phyloP scores from a whole-genome alignment of 805 yeast genomes.

The Candida parachauliodes region DNA sequence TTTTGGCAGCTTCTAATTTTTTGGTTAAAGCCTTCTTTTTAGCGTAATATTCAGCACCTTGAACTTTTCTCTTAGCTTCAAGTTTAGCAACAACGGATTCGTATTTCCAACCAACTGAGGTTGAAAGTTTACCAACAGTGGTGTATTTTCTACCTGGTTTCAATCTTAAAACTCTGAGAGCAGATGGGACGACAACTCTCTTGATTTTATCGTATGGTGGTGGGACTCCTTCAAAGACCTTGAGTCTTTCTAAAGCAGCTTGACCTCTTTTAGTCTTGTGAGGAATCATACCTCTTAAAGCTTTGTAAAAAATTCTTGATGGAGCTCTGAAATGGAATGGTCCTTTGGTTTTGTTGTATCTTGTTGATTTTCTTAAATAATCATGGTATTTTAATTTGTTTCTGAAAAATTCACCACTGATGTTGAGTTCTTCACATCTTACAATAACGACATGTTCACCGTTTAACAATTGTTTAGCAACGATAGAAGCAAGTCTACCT shows the following conservation, averaged over 20 bases:
- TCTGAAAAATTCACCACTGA: constrained; percentile 99
- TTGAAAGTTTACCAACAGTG: constrained; percentile 92
- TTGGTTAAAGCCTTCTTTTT: constrained; percentile 95
- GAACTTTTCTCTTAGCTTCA: constrained; percentile 99
- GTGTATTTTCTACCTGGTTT: constrained; percentile 99
- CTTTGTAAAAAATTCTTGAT: constrained; percentile 99
- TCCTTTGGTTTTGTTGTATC: constrained; percentile 98
- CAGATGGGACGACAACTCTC: constrained; percentile 99
- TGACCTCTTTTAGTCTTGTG: constrained; percentile 99
- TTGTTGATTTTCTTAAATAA: constrained; percentile 98
- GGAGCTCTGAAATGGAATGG: constrained; percentile 99
- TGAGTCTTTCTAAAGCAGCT: constrained; percentile 98
- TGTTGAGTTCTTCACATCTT: constrained; percentile 96
- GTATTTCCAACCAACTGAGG: constrained; percentile 99
- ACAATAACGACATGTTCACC: constrained; percentile 98
- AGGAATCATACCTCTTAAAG: constrained; percentile 98
- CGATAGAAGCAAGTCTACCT: constrained; percentile 98
- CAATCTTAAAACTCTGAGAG: constrained; percentile 97
- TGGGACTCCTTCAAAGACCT: constrained; percentile 99
- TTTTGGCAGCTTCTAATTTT: constrained; percentile 85
- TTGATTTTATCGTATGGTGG: constrained; percentile 99
- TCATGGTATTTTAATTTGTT: constrained; percentile 99
- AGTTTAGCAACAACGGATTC: constrained; percentile 95
- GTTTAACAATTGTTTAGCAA: constrained; percentile 96
- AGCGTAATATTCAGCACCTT: constrained; percentile 98